Percentiles rank a stretch among this genome's conserved stretches.
Conservation (phyloP, 2,329 filamentous ascomycete genomes). For the Talaromyces sp. region DNA sequence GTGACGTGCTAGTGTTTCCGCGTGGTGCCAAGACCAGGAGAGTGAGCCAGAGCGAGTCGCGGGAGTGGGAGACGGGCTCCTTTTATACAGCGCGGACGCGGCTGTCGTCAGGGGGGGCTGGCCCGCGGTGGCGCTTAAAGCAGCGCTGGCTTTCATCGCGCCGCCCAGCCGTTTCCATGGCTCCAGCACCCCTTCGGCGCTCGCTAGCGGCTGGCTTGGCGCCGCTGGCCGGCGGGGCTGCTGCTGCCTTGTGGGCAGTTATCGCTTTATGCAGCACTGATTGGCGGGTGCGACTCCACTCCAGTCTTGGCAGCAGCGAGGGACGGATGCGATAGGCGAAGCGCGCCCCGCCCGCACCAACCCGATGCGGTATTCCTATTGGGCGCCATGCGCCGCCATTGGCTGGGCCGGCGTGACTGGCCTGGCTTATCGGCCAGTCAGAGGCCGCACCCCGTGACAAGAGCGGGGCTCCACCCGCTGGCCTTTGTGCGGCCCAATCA, state of each 20-base stretch:
- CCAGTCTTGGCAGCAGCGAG: not conserved
- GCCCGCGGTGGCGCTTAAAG: slow-evolving; percentile 35
- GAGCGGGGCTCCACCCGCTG: slow-evolving; percentile 16
- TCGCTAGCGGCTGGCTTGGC: slow-evolving; percentile 17
- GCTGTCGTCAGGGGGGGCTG: slow-evolving; percentile 33
- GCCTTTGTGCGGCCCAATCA: slow-evolving; percentile 24
- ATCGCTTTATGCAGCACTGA: not conserved
- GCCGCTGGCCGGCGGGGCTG: not conserved
- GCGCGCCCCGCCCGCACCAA: not conserved
- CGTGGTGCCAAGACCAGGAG: slow-evolving; percentile 39
- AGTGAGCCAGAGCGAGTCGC: slow-evolving; percentile 23
- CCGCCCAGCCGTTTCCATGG: slow-evolving; percentile 16
- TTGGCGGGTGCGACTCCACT: not conserved
- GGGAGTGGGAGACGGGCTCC: slow-evolving; percentile 35
- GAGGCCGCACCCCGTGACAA: slow-evolving; percentile 13
- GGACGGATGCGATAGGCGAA: not conserved
- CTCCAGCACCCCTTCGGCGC: slow-evolving; percentile 28
- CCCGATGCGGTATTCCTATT: slow-evolving; percentile 1
- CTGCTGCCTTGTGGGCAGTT: not conserved
- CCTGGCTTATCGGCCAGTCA: slow-evolving; percentile 2
- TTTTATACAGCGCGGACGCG: slow-evolving; percentile 33
- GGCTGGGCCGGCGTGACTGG: not conserved
- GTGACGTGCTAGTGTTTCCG: slow-evolving; percentile 28
- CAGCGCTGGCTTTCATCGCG: slow-evolving; percentile 19
- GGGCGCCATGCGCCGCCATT: not conserved